Base-by-base conservation (phyloP, 352 stramenopile species). In the Elongisporangium prolatum region DNA sequence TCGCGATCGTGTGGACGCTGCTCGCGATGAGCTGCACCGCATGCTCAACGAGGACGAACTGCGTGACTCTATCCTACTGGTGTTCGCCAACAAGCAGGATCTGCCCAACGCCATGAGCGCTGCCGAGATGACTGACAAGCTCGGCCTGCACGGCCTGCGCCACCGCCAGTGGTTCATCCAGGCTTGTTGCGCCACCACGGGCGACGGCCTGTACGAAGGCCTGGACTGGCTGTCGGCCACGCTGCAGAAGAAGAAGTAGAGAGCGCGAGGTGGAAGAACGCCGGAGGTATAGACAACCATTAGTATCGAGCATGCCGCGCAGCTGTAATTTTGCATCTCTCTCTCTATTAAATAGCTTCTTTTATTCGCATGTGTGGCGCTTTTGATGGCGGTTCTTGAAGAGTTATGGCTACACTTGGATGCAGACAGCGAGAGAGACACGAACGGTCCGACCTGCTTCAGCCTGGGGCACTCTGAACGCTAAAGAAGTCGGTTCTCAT, bases 51-150 rank as follows among this genome's bases (percentile, higher is more conserved):
- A 99, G 67, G 97, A 99, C 63, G 95, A 99, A 76, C 89, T 99
- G 25, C 91, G 93, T 54, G 95, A 99, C 63, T 97, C 97, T 47
- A 90, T 98, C 49, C 64, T 99, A 44, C 69, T 99, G 56, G 96
- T 99, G 58, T 99, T 99, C 70, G 96, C 96, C 52, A 99, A 99
- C 86, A 99, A 99, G 83, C 97, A 99, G 78, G 97, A 99, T 93
- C 77, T 99, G 68, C 97, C 97, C 24, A 98, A 99, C 74, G 96
- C 96, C 56, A 98, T 98, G 93, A 93, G 84, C 62, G 24, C 24
- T 14, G 90, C 96, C n/a, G 96, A 99, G 77, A 98, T 99, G 90
- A 98, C 97, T 50, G 93, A 99, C 70, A 99, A 99, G 86, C 81
- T 99, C 55, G 96, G 96, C 64, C 87, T 99, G 58, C 95, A 98